Conservation (phyloP, 208 protist species). For the Angomonas deanei region DNA sequence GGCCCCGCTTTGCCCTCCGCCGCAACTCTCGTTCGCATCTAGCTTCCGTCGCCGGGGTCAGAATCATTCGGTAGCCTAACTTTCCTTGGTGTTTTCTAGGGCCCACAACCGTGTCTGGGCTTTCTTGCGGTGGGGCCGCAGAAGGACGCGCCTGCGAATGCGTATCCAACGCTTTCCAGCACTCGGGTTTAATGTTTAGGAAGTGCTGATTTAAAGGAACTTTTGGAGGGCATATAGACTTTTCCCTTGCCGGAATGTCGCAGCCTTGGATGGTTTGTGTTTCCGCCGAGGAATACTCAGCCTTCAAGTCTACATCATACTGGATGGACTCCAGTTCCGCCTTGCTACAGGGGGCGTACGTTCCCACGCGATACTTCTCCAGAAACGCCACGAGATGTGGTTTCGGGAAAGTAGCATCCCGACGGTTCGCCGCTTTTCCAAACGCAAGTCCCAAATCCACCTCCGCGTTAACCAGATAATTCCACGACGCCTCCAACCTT, state of each 20-base stretch:
- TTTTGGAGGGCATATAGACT: background rate
- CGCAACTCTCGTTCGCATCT: conserved; percentile 44
- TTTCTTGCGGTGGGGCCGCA: conserved; percentile 14
- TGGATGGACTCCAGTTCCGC: conserved; percentile 41
- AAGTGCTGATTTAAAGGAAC: background rate
- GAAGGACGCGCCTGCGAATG: conserved; percentile 8
- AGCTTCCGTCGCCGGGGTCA: conserved; percentile 45
- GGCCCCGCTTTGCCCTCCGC: conserved; percentile 19
- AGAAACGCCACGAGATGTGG: conserved; percentile 35
- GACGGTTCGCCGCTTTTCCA: conserved; percentile 43
- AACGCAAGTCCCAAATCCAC: conserved; percentile 46
- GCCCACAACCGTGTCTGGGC: conserved; percentile 60
- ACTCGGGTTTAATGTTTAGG: background rate
- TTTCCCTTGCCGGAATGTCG: conserved; percentile 10
- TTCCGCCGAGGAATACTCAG: conserved; percentile 37
- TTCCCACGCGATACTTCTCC: conserved; percentile 63
- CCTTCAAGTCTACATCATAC: conserved; percentile 42
- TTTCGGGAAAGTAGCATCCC: conserved; percentile 41
- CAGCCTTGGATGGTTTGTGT: background rate
- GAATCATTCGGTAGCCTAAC: conserved; percentile 52
- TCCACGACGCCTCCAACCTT: conserved; percentile 50
- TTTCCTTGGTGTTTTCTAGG: conserved; percentile 47
- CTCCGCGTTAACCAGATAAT: conserved; percentile 55
- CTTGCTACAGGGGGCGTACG: conserved; percentile 55
- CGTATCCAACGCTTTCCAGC: conserved; percentile 13